Evolutionary conservation across 257 asterid species (phyloP).

Genomic region (Coffea canephora): DNA sequence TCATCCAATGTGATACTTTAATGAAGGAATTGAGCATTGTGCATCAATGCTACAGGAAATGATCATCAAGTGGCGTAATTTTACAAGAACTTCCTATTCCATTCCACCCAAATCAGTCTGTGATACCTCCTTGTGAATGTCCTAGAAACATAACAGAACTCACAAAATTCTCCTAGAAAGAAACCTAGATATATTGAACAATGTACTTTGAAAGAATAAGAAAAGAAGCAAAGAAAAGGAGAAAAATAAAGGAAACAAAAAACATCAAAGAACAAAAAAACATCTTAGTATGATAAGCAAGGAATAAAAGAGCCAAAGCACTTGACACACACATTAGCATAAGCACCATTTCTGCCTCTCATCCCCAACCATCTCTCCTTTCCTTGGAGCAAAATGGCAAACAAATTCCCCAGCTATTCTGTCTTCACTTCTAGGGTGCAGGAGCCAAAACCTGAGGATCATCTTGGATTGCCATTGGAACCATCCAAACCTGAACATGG

Average conservation of each 20-base stretch:
- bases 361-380: neutral
- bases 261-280: neutral
- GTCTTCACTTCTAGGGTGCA: neutral
- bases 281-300: neutral
- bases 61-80: neutral
- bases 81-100: neutral
- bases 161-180: neutral
- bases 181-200: neutral
- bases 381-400: neutral
- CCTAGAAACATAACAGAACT: neutral
- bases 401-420: neutral
- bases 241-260: neutral
- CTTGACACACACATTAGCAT: neutral
- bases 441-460: neutral
- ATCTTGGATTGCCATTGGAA: neutral
- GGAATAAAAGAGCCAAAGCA: constrained; percentile 3
- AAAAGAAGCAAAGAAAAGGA: neutral
- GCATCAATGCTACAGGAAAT: no score
- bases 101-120: neutral
- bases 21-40: no score
- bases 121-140: neutral
- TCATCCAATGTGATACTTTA: no score
- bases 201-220: neutral
- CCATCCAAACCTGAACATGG: neutral
- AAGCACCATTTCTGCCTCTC: neutral